Evolutionary conservation across 2,329 filamentous ascomycete species (phyloP).

Genomic region (Hypocreales sp.): DNA sequence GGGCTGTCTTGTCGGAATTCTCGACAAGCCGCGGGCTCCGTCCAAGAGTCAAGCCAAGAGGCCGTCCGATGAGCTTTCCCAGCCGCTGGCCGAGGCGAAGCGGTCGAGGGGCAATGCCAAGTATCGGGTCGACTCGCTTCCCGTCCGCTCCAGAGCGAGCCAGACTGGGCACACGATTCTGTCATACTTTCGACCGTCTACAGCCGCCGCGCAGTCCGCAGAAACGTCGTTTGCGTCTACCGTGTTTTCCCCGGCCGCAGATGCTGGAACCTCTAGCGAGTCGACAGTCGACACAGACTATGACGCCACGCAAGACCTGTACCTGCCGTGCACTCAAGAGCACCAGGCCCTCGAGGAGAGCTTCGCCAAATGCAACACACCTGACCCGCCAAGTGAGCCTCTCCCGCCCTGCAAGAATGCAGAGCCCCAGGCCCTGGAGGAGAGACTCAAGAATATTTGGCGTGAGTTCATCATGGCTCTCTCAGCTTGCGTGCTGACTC

Average conservation of each 20-base stretch:
- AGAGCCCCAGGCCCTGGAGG: slow-evolving; percentile 4
- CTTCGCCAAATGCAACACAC: slow-evolving; percentile 1
- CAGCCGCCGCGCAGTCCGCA: too few species aligned
- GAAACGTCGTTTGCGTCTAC: background rate
- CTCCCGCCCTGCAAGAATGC: too few species aligned
- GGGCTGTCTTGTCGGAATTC: too few species aligned
- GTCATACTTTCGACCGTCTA: background rate
- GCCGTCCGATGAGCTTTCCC: too few species aligned
- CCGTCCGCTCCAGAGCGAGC: slow-evolving; percentile 3
- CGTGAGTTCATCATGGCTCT: slow-evolving; percentile 14
- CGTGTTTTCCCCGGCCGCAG: too few species aligned
- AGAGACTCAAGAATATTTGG: slow-evolving; percentile 20
- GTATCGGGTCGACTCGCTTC: slow-evolving; percentile 6
- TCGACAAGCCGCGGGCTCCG: too few species aligned
- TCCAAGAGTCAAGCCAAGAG: too few species aligned
- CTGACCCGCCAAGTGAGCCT: too few species aligned
- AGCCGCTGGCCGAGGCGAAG: too few species aligned
- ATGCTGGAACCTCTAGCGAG: too few species aligned
- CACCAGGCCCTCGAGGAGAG: slow-evolving; percentile 4
- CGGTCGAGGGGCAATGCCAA: too few species aligned
- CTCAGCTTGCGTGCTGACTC: background rate
- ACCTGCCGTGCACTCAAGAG: slow-evolving; percentile 3
- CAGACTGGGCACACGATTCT: background rate
- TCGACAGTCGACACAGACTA: too few species aligned
- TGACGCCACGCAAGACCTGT: slow-evolving; percentile 1